These are phyloP conservation scores for Brettanomyces naardenensis DNA, from an alignment of 805 yeast genomes.

Conservation along the genomic window DNA sequence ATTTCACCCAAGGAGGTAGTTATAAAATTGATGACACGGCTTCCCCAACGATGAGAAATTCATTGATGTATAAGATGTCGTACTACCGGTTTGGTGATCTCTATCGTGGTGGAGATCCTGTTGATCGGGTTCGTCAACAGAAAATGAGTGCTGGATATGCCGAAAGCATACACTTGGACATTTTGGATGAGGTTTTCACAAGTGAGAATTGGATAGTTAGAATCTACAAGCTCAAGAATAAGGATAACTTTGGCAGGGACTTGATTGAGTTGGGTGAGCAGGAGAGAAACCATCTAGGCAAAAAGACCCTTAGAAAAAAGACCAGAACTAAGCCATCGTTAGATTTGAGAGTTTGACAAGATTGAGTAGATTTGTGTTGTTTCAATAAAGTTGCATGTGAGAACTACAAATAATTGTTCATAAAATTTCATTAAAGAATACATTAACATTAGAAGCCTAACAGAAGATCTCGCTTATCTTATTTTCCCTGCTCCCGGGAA, in stretches of 20 bases:
- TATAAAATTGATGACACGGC: conserved; percentile 81
- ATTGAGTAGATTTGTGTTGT: background rate
- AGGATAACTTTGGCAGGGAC: conserved; percentile 81
- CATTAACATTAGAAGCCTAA: background rate
- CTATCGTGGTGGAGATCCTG: conserved; percentile 51
- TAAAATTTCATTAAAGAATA: too few relatives aligned
- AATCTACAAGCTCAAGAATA: conserved; percentile 83
- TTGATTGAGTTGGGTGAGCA: conserved; percentile 48
- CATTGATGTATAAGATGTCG: conserved; percentile 91
- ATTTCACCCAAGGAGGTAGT: conserved; percentile 79
- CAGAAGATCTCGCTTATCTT: too few relatives aligned
- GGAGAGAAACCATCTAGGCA: conserved; percentile 28
- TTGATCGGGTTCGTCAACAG: conserved; percentile 88
- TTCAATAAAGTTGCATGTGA: too few relatives aligned
- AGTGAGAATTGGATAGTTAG: conserved; percentile 96
- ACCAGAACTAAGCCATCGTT: conserved; percentile 23
- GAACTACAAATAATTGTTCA: too few relatives aligned
- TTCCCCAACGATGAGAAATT: conserved; percentile 76
- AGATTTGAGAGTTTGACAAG: conserved; percentile 21
- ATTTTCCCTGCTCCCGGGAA: too few relatives aligned
- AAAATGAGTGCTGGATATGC: conserved; percentile 26
- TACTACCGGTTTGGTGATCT: conserved; percentile 79
- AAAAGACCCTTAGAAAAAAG: conserved; percentile 20
- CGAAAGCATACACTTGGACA: conserved; percentile 50
- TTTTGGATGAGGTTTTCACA: conserved; percentile 90